These are phyloP conservation scores for Exserohilum turcica DNA, from an alignment of 2,329 filamentous ascomycete genomes.

Conservation along the genomic window DNA sequence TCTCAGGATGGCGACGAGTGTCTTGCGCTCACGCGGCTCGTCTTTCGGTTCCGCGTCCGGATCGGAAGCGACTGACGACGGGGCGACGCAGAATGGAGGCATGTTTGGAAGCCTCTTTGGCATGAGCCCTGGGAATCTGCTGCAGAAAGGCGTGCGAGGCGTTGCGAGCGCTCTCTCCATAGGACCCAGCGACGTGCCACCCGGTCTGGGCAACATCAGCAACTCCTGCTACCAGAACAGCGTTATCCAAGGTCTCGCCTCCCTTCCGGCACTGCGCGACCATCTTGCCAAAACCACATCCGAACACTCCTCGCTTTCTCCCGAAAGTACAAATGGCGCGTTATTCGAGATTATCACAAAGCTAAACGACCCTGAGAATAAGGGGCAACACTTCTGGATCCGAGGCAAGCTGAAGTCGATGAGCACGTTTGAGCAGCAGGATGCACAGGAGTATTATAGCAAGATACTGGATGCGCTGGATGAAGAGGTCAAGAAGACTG, in stretches of 20 bases:
- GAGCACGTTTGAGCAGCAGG: constrained; percentile 94
- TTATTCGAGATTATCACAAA: constrained; percentile 71
- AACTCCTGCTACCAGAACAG: constrained; percentile 99
- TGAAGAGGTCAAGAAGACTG: constrained; percentile 65
- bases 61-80: constrained; percentile 26
- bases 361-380: constrained; percentile 71
- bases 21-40: constrained; percentile 10
- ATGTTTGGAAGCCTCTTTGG: constrained; percentile 45
- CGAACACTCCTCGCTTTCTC: constrained; percentile 44
- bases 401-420: constrained; percentile 83
- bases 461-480: constrained; percentile 86
- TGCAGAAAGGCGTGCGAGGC: constrained; percentile 45
- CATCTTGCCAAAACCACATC: constrained; percentile 60
- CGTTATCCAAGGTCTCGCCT: constrained; percentile 79
- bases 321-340: constrained; percentile 56
- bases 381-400: constrained; percentile 81
- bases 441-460: constrained; percentile 96
- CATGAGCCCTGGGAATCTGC: constrained; percentile 43
- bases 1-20: constrained; percentile 23
- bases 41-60: constrained; percentile 11
- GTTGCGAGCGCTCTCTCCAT: constrained; percentile 45
- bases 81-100: constrained; percentile 28
- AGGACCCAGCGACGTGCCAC: constrained; percentile 43
- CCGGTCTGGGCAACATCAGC: constrained; percentile 85
- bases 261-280: constrained; percentile 69